A percentile compares a stretch with the other conserved stretches of the same genome.
These are phyloP conservation scores for Blastobotrys americana DNA, from an alignment of 805 yeast genomes.

Conservation along the genomic window DNA sequence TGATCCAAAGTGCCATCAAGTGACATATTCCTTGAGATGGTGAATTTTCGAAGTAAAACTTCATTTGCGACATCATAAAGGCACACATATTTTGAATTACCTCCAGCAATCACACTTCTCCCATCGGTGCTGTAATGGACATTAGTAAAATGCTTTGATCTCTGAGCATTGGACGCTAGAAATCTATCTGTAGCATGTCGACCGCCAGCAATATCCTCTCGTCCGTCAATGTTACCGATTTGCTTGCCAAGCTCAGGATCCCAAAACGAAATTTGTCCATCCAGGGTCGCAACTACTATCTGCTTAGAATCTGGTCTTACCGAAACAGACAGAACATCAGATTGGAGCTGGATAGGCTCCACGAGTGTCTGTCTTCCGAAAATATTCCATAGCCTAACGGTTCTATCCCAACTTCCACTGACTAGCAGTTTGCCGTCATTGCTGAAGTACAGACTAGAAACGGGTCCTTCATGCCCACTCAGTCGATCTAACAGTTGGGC, in stretches of 20 bases:
- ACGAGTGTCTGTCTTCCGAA: conserved; percentile 81
- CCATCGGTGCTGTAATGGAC: conserved; percentile 89
- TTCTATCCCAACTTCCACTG: conserved; percentile 94
- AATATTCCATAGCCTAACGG: conserved; percentile 87
- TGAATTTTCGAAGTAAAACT: conserved; percentile 73
- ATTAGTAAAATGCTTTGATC: conserved; percentile 78
- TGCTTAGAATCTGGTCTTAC: conserved; percentile 92
- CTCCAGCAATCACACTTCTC: conserved; percentile 79
- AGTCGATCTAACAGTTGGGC: conserved; percentile 82
- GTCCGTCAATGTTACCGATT: conserved; percentile 75
- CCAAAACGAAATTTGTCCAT: conserved; percentile 80
- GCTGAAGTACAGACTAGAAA: conserved; percentile 81
- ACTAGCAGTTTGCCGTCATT: conserved; percentile 62
- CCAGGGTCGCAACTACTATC: conserved; percentile 79
- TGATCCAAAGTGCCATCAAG: conserved; percentile 78
- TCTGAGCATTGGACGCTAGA: conserved; percentile 66
- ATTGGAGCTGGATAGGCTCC: conserved; percentile 79
- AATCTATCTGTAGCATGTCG: conserved; percentile 78
- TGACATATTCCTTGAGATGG: conserved; percentile 83
- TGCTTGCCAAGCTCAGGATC: conserved; percentile 78
- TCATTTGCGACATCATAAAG: conserved; percentile 84
- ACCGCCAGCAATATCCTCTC: conserved; percentile 80
- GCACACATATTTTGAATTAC: conserved; percentile 85
- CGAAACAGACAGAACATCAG: conserved; percentile 76
- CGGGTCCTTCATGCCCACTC: conserved; percentile 94